Conservation (phyloP, 257 asterid genomes). For the Leptodermis oblonga region DNA sequence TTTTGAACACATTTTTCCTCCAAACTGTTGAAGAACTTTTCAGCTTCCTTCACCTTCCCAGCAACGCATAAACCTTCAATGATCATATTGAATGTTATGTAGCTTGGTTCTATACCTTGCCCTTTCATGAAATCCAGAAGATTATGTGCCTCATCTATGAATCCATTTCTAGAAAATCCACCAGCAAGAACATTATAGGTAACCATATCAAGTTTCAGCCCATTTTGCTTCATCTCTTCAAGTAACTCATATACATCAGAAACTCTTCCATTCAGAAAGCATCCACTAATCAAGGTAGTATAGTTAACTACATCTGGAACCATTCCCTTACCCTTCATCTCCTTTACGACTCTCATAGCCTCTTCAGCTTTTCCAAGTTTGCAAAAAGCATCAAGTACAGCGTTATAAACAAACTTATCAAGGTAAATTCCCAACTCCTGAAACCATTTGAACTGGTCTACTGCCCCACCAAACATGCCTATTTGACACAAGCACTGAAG, state of each 20-base stretch:
- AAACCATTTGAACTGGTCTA: slow-evolving; percentile 40
- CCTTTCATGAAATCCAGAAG: slow-evolving; percentile 54
- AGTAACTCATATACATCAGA: slow-evolving; percentile 47
- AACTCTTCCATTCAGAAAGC: slow-evolving; percentile 48
- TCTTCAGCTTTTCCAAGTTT: slow-evolving; percentile 55
- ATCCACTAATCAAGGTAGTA: slow-evolving; percentile 72
- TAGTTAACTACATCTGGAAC: slow-evolving; percentile 58
- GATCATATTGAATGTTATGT: slow-evolving; percentile 56
- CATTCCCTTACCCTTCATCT: slow-evolving; percentile 61
- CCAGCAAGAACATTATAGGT: slow-evolving; percentile 58
- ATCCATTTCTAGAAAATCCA: slow-evolving; percentile 61
- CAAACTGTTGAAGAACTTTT: slow-evolving; percentile 42
- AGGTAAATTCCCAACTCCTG: slow-evolving; percentile 49
- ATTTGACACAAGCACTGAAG: slow-evolving; percentile 69
- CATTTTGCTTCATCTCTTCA: slow-evolving; percentile 52
- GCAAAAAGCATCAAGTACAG: slow-evolving; percentile 62
- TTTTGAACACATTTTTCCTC: slow-evolving; percentile 45
- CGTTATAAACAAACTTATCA: slow-evolving; percentile 60
- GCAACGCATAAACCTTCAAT: slow-evolving; percentile 68
- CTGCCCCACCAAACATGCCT: slow-evolving; percentile 47
- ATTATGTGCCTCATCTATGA: slow-evolving; percentile 24
- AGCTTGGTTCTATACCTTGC: slow-evolving; percentile 50
- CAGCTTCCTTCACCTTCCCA: slow-evolving; percentile 59
- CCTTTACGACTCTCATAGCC: slow-evolving; percentile 52
- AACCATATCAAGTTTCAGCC: slow-evolving; percentile 55